Percentiles rank a stretch among this genome's conserved stretches.
These are phyloP conservation scores for Candida ulmi DNA, from an alignment of 805 yeast genomes.

Conservation along the genomic window DNA sequence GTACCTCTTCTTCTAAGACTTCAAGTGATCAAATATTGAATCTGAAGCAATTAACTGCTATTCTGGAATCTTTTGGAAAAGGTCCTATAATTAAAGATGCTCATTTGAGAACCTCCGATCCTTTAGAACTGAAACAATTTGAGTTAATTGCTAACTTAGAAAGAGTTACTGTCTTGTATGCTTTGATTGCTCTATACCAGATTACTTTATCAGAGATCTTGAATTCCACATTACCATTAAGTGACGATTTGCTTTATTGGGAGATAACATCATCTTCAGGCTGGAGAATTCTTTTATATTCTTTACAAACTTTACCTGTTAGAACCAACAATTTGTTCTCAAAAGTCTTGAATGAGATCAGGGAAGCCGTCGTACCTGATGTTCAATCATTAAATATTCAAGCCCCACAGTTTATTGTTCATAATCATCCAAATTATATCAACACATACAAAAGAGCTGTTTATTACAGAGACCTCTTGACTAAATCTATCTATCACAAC, in stretches of 20 bases:
- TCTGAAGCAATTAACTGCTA: conserved; percentile 4
- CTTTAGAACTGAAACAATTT: conserved; percentile 7
- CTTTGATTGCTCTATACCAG: conserved; percentile 29
- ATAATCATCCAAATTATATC: conserved; percentile 6
- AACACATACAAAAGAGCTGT: conserved; percentile 9
- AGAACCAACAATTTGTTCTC: conserved; percentile 13
- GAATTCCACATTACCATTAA: conserved; percentile 35
- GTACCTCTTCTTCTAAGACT: background rate
- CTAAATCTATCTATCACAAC: conserved; percentile 12
- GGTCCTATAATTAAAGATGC: conserved; percentile 6
- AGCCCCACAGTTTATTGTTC: conserved; percentile 5
- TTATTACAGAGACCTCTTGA: conserved; percentile 8
- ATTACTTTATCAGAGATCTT: conserved; percentile 29
- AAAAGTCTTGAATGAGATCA: conserved; percentile 23
- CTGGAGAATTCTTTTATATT: conserved; percentile 28
- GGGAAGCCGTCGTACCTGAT: conserved; percentile 9
- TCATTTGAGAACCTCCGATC: background rate
- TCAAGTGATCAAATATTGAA: conserved; percentile 2
- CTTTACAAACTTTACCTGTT: conserved; percentile 34
- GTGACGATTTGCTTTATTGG: conserved; percentile 43
- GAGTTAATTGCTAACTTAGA: conserved; percentile 17
- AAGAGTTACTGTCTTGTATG: conserved; percentile 25
- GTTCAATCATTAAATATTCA: conserved; percentile 4
- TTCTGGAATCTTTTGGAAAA: conserved; percentile 7
- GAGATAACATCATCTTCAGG: conserved; percentile 31